Base-by-base conservation (phyloP, 495 filamentous ascomycete genomes). In the Pseudotulostoma volvatum region DNA sequence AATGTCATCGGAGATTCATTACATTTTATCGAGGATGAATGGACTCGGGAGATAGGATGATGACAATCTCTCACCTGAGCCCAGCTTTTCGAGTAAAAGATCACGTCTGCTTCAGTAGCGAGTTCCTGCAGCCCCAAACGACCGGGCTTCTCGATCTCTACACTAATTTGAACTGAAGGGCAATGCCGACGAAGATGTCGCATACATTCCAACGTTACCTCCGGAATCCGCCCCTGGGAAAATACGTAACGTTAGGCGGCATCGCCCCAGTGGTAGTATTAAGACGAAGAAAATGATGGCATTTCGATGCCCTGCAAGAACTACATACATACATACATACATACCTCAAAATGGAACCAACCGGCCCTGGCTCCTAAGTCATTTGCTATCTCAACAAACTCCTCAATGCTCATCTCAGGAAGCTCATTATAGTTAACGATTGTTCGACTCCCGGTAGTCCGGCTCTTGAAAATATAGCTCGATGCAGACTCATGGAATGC, bases 301-400 rank as follows among this genome's bases (percentile, higher is more conserved):
- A 5, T 35, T 8, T 35, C 33, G 33, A 15, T 35, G 7, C 7
- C 33, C 13, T 14, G 13, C 33, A 35, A 15, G 7, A 15, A 31
- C n/a, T n/a, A n/a, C n/a, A n/a, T n/a, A n/a, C n/a, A n/a, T n/a
- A n/a, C n/a, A n/a, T n/a, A 25, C 28, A 31, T 14, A 31, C 66
- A 34, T 56, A 78, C 78, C 66, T 83, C 79, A 45, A 84, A 84
- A 62, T 84, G 79, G 59, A 71, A 81, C 74, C 74, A 81, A n/a
- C 49, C 51, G n/a, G 50, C 44, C 2, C 42, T 28, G 3, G 43
- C 39, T 0, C 49, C 46, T 34, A 67, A 30, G 14, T 46, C 41
- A 34, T 59, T 40, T 17, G 52, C 59, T 21, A 55, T 46, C 11
- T 23, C 21, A 17, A 39, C 33, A 42, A 81, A 78, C 50, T 81